Percentiles rank a stretch among this genome's conserved stretches.
Conservation (phyloP, 2,329 filamentous ascomycete species). For the Hawksworthiomyces lignivorus region DNA sequence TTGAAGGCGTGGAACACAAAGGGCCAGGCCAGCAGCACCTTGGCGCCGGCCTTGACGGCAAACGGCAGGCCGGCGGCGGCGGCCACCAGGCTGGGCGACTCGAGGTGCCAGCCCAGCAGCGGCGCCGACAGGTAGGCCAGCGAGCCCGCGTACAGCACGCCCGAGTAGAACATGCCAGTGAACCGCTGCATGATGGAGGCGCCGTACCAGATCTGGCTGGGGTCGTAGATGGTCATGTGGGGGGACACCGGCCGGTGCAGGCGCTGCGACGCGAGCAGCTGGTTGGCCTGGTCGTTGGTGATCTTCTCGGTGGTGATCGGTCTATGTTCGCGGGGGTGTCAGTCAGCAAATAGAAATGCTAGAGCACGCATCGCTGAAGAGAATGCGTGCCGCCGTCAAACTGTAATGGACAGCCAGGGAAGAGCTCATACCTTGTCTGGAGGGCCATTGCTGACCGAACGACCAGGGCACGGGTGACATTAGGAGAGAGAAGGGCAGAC, state of each 20-base stretch:
- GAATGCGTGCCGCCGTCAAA: too few relatives aligned
- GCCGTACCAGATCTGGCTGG: slow-evolving; percentile 77
- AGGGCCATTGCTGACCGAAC: slow-evolving; percentile 32
- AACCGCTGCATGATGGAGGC: slow-evolving; percentile 70
- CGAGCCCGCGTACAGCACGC: slow-evolving; percentile 71
- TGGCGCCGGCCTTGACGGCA: slow-evolving; percentile 49
- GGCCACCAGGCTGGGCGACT: slow-evolving; percentile 52
- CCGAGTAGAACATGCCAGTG: slow-evolving; percentile 67
- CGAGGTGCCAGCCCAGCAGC: slow-evolving; percentile 56
- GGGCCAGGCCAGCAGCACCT: slow-evolving; percentile 51
- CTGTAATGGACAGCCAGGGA: too few relatives aligned
- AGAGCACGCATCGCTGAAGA: too few relatives aligned
- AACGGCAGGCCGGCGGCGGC: slow-evolving; percentile 53
- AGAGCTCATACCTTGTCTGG: slow-evolving; percentile 37
- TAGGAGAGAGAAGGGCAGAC: slow-evolving; percentile 39
- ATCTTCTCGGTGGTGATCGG: slow-evolving; percentile 50
- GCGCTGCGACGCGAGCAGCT: slow-evolving; percentile 75
- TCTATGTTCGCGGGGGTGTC: slow-evolving; percentile 24
- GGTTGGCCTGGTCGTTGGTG: slow-evolving; percentile 42
- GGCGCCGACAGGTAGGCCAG: slow-evolving; percentile 75
- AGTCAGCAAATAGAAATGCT: slow-evolving; percentile 18
- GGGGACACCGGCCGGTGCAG: slow-evolving; percentile 73
- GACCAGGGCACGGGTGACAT: slow-evolving; percentile 38
- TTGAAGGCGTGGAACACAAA: slow-evolving; percentile 51
- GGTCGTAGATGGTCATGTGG: slow-evolving; percentile 78